A percentile compares a stretch with the other conserved stretches of the same genome.
Conservation (phyloP, 805 yeast species). For the Candida pseudofarinosa region DNA sequence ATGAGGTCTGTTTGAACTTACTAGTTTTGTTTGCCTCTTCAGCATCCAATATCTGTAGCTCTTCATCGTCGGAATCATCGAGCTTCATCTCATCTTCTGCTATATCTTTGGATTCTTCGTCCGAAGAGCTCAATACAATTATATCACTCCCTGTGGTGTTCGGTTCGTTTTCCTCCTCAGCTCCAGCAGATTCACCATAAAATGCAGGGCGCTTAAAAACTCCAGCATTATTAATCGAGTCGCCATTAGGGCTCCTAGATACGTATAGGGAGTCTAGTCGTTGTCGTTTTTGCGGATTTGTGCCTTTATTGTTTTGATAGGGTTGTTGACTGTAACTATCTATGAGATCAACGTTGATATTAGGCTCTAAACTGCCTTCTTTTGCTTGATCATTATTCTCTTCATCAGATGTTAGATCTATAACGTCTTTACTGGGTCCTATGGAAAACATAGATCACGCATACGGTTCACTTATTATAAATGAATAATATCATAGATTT, state of each 20-base stretch:
- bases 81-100: not conserved
- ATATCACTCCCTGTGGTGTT: not conserved
- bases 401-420: slow-evolving; percentile 10
- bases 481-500: not conserved
- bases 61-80: slow-evolving; percentile 17
- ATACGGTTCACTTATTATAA: not conserved
- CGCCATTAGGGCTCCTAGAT: not conserved
- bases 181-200: not conserved
- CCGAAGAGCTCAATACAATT: not conserved
- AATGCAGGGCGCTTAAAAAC: not conserved
- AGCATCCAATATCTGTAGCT: slow-evolving; percentile 24
- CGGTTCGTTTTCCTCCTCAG: not conserved
- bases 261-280: slow-evolving; percentile 2
- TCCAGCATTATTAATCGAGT: not conserved
- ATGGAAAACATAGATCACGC: not conserved
- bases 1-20: slow-evolving; percentile 22
- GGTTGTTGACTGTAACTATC: not conserved
- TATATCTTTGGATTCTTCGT: not conserved
- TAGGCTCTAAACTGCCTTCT: not conserved
- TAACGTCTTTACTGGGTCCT: slow-evolving; percentile 2
- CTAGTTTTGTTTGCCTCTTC: slow-evolving; percentile 24
- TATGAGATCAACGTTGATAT: not conserved
- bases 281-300: slow-evolving; percentile 1
- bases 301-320: slow-evolving; percentile 1
- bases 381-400: slow-evolving; percentile 4